Evolutionary conservation across 2,329 filamentous ascomycete genomes (phyloP), one percentile per base, ranked within the genome.

Genomic region (Dothideomycetes sp.): DNA sequence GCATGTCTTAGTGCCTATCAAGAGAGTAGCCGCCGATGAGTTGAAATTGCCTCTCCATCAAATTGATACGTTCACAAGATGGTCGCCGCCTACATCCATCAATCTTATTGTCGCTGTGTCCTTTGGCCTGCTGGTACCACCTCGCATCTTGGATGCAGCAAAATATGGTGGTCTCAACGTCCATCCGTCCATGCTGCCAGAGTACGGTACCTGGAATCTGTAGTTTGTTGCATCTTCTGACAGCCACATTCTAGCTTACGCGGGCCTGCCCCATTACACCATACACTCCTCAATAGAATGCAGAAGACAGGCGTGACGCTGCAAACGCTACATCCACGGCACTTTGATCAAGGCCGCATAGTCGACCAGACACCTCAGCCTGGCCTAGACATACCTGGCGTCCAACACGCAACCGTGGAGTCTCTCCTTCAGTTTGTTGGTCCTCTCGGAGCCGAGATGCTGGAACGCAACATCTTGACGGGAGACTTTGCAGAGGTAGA

Each of bases 41-140:
- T 66, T 94, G 15, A 65, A 65, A 0, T 66, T 96, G 12, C 70
- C 65, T 4, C 65, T 89, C 29, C 81, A 94, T 58, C 73, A 84
- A 52, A 71, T 84, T 45, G 79, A 89, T 52, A 89, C 83, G 1
- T 94, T 96, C 59, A 84, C 73, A 4, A 74, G 74, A 29, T 96
- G 88, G 88, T 67, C 81, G 70, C 70, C 79, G 24, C 79, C 80
- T 27, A 52, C 57, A 19, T 50, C 63, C 18, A 77, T 78, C 48
- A 87, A 95, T 57, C 68, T 98, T 43, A 73, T 98, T 49, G 69
- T 96, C 34, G 88, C 88, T 35, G 91, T 96, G 4, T 96, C 91
- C 0, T 98, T 96, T 61, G 91, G 91, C 3, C 72, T 94, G 5
- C 81, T 95, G 45, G 79, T 98, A 1, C 91, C 91, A 1, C 70